A percentile compares a stretch with the other conserved stretches of the same genome.
phyloP scores from a whole-genome alignment of 2,329 filamentous ascomycete species.

The Xylariaceae sp. region DNA sequence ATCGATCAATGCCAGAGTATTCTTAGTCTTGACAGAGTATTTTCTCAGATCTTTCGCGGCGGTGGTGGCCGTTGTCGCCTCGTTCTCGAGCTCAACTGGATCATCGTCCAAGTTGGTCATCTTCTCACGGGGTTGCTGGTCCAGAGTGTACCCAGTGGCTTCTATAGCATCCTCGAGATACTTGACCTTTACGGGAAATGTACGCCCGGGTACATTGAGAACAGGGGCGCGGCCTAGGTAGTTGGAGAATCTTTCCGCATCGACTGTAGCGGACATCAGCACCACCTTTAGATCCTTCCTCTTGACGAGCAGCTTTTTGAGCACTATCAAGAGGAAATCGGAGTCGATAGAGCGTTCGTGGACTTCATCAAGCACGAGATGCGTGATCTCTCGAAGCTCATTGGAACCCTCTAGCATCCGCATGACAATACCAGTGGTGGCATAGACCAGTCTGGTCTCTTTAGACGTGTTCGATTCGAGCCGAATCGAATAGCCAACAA shows the following conservation, averaged over 20 bases:
- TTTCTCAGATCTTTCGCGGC: constrained; percentile 58
- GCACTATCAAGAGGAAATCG: constrained; percentile 87
- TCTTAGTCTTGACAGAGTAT: constrained; percentile 71
- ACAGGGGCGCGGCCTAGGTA: constrained; percentile 84
- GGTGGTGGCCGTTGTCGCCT: constrained; percentile 45
- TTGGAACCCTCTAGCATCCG: constrained; percentile 90
- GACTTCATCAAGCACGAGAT: constrained; percentile 94
- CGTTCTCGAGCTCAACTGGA: constrained; percentile 40
- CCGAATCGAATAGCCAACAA: constrained; percentile 91
- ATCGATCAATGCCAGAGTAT: constrained; percentile 69
- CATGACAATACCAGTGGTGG: constrained; percentile 89
- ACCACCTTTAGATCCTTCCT: constrained; percentile 84
- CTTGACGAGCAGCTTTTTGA: constrained; percentile 70
- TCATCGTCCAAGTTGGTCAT: constrained; percentile 59
- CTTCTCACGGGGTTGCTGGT: constrained; percentile 43
- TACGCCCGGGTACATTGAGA: constrained; percentile 83
- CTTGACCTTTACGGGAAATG: constrained; percentile 81
- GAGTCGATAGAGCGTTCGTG: constrained; percentile 96
- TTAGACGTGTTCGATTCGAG: constrained; percentile 79
- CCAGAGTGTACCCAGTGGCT: constrained; percentile 64
- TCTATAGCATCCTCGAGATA: constrained; percentile 93
- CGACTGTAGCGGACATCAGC: constrained; percentile 95
- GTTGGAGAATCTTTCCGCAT: constrained; percentile 81
- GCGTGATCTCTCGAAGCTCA: constrained; percentile 81
- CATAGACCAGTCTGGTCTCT: constrained; percentile 81